Base-by-base conservation (phyloP, 2,329 filamentous ascomycete species). In the Fusarium zealandicum region DNA sequence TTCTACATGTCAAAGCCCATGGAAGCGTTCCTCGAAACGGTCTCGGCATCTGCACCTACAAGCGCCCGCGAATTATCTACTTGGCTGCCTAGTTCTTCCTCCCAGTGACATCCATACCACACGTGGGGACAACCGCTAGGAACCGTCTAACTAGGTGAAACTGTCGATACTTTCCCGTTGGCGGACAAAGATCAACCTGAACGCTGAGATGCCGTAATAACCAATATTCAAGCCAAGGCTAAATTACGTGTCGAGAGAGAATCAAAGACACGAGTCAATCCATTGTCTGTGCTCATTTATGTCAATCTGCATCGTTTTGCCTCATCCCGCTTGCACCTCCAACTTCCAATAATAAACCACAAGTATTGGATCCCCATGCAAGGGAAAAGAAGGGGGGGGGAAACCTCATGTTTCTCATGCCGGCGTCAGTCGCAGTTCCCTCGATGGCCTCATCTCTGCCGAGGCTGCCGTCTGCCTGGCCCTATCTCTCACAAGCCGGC, bases 11-110 rank as follows among this genome's bases (percentile, higher is more conserved):
- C 6, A 42, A 16, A 14, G 11, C 6, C 31, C 22, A 13, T 50
- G 58, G 20, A n/a, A 14, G 35, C 22, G 11, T 36, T 31, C 39
- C 45, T 36, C 18, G 14, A 33, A n/a, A 31, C 28, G 12, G 41
- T 28, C 17, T 45, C 38, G 25, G 13, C 16, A 37, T 47, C 38
- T 47, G 46, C 51, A 51, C 44, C 39, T 38, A 61, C 45, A 61
- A 59, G 59, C 54, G 54, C 45, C 42, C 27, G 12, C 45, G 31
- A 59, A 41, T 43, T 46, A 62, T 49, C n/a, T n/a, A n/a, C n/a
- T n/a, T 61, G 42, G 57, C 36, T 14, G 33, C 42, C 46, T 33
- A 45, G 25, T 32, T 17, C 32, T 37, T 17, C 12, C 11, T 5
- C 28, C 28, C 12, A 3, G 22, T 2, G n/a, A 27, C 18, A 40